A percentile compares a stretch with the other conserved stretches of the same genome.
These are phyloP conservation scores for Cercospora citrullina DNA, from an alignment of 2,329 filamentous ascomycete species.

Conservation along the genomic window DNA sequence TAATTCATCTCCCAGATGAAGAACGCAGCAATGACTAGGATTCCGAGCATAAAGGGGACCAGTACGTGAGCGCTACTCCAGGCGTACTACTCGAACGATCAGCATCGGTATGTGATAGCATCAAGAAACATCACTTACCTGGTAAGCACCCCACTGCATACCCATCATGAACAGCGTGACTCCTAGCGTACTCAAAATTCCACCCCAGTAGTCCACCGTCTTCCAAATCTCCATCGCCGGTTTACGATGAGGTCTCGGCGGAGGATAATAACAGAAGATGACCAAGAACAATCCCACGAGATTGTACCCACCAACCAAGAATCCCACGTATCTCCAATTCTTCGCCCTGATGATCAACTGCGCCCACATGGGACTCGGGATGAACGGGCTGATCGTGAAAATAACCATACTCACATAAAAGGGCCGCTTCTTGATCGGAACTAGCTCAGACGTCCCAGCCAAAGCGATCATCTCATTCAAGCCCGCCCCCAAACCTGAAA, in stretches of 20 bases:
- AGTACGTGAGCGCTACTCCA: constrained; percentile 39
- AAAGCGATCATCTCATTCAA: constrained; percentile 69
- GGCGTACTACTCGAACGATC: constrained; percentile 30
- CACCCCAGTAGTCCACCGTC: constrained; percentile 55
- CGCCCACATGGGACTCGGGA: constrained; percentile 62
- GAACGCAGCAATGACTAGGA: constrained; percentile 37
- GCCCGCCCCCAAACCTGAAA: constrained; percentile 66
- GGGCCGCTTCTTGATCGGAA: constrained; percentile 65
- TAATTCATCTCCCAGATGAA: constrained; percentile 37
- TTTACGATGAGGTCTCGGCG: constrained; percentile 27
- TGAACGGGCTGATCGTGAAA: constrained; percentile 64
- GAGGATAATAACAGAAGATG: constrained; percentile 50
- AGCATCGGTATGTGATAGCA: background rate
- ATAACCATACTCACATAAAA: constrained; percentile 62
- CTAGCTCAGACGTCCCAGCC: constrained; percentile 67
- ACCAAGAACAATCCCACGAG: constrained; percentile 55
- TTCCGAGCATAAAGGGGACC: constrained; percentile 38
- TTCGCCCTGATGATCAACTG: constrained; percentile 54
- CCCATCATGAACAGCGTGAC: constrained; percentile 55
- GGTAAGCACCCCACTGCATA: constrained; percentile 33
- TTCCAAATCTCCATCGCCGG: constrained; percentile 46
- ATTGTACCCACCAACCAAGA: constrained; percentile 55
- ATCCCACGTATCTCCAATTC: constrained; percentile 58
- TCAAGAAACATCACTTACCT: constrained; percentile 15
- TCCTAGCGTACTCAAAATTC: constrained; percentile 53